phyloP scores from a whole-genome alignment of 129 eudicot genomes.

The Helianthus annuus region DNA sequence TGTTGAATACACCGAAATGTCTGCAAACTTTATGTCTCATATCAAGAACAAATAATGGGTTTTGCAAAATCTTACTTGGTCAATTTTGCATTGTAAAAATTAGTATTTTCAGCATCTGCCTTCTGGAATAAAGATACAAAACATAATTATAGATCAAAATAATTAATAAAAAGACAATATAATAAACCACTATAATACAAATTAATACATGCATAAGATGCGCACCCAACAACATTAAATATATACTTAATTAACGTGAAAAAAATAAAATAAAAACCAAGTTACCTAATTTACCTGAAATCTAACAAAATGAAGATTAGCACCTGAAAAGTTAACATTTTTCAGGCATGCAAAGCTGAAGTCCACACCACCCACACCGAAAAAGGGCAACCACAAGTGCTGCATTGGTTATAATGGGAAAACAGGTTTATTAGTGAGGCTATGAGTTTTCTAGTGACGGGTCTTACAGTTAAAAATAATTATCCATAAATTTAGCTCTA shows the following conservation, averaged over 20 bases:
- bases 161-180: not conserved
- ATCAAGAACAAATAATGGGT: not conserved
- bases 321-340: constrained; percentile 87
- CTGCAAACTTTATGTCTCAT: constrained; percentile 3
- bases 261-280: not conserved
- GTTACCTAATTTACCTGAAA: constrained; percentile 53
- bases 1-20: not conserved
- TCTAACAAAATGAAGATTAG: constrained; percentile 87
- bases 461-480: no score
- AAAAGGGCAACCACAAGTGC: no score
- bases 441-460: constrained; percentile 62
- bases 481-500: no score
- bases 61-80: constrained; percentile 60
- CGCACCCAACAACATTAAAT: no score
- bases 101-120: constrained; percentile 84
- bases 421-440: constrained; percentile 52
- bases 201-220: not conserved
- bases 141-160: not conserved
- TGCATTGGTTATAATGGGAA: constrained; percentile 37
- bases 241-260: no score
- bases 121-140: constrained; percentile 44
- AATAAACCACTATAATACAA: constrained; percentile 10
- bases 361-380: constrained; percentile 79
- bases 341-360: constrained; percentile 86
- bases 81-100: constrained; percentile 85